Base-by-base conservation (phyloP, 176 grass and related monocot species). In the Hordeum marinum region DNA sequence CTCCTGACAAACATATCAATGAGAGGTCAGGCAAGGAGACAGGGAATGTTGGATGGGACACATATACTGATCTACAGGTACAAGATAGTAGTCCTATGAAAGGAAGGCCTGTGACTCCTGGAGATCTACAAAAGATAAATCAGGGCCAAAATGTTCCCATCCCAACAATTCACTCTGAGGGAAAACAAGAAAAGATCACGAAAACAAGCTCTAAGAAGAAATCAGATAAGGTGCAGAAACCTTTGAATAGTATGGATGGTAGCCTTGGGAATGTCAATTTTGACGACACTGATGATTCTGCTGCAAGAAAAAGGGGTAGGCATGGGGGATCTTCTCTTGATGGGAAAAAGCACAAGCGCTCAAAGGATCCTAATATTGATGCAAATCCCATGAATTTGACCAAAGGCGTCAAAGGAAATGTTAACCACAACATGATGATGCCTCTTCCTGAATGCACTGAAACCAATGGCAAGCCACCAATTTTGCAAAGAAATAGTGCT, bases 141-240 rank as follows among this genome's bases (percentile, higher is more conserved):
- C 85, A 64, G 59, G 90, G 79, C 55, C 93, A 90, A 74, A 90
- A 82, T 63, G 24, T 69, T 43, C 50, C 59, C 80, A 70, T 73
- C 40, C 76, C 83, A 86, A 68, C 29, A 83, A 68, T 75, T 14
- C 83, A 90, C n/a, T 75, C 80, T 21, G 85, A 92, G 63, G 84
- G 68, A 80, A 76, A 80, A 75, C 80, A 85, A 40, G 78, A 88
- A 69, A 86, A 89, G 57, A 86, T 72, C 64, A 88, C 48, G 74
- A 90, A 78, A 63, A 59, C 84, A 76, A 87, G 65, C 90, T 81
- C 46, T 67, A 90, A 84, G 88, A 92, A 87, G 63, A 95, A 82
- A 23, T 8, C 37, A 81, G 87, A 90, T 74, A 82, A 80, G 77
- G 74, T 81, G 62, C 88, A 90, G 52, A 95, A 88, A 84, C 52